Evolutionary conservation across 2,329 filamentous ascomycete genomes (phyloP).

Genomic region (Fusarium denticulatum): DNA sequence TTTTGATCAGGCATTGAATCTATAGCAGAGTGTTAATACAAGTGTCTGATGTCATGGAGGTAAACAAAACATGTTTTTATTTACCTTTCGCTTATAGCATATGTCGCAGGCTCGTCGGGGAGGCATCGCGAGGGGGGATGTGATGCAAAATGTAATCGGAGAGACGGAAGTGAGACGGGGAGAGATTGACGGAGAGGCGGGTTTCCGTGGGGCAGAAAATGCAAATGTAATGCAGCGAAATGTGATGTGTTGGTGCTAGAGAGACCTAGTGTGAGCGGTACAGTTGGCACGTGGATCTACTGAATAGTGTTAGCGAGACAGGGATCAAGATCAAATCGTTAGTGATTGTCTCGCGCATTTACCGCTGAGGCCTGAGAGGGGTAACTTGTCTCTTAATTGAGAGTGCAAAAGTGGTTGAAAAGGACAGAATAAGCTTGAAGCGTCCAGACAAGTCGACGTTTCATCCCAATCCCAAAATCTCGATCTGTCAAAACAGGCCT

Average conservation of each 20-base stretch:
- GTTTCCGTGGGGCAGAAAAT: neutral
- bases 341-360: neutral
- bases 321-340: neutral
- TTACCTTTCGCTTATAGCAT: constrained; percentile 38
- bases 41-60: neutral
- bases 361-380: neutral
- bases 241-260: neutral
- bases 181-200: constrained; percentile 6
- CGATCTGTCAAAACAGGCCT: neutral
- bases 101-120: constrained; percentile 31
- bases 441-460: neutral
- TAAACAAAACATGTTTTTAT: neutral
- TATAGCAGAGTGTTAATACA: neutral
- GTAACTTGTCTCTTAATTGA: neutral
- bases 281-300: constrained; percentile 2
- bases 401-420: neutral
- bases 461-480: neutral
- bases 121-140: constrained; percentile 19
- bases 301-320: neutral
- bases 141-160: constrained; percentile 23
- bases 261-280: neutral
- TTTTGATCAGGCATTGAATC: constrained; percentile 38
- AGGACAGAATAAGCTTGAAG: neutral
- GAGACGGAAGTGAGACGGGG: constrained; percentile 16
- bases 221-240: neutral